phyloP scores from a whole-genome alignment of 768 basidiomycete genomes.

The Mycena pura region DNA sequence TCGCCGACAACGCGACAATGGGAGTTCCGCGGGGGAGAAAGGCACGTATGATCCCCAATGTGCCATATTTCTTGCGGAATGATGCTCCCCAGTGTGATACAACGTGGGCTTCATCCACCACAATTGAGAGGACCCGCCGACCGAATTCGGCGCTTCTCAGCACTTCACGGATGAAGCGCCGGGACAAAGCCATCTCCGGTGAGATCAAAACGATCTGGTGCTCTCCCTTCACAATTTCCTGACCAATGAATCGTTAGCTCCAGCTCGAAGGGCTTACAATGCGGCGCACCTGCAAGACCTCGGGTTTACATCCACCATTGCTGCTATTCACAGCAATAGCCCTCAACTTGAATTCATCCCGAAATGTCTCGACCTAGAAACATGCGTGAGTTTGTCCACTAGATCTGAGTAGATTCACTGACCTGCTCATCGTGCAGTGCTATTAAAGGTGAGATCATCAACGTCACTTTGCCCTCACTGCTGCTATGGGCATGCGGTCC shows the following conservation, averaged over 20 bases:
- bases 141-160: conserved; percentile 2
- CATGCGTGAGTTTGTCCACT: neutral
- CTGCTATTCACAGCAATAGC: conserved; percentile 40
- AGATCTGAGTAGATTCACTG: conserved; percentile 10
- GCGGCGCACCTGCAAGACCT: conserved; percentile 31
- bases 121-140: neutral
- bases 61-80: conserved; percentile 41
- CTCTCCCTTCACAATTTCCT: conserved; percentile 31
- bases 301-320: conserved; percentile 33
- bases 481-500: conserved; percentile 39
- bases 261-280: too few species aligned
- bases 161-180: neutral
- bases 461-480: conserved; percentile 36
- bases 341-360: conserved; percentile 35
- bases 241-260: too few species aligned
- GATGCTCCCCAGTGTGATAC: conserved; percentile 40
- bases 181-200: conserved; percentile 4
- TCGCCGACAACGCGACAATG: conserved; percentile 42
- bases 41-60: conserved; percentile 35
- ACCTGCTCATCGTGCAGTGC: conserved; percentile 48
- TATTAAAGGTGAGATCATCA: conserved; percentile 47
- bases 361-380: conserved; percentile 38
- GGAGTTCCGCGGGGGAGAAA: conserved; percentile 36
- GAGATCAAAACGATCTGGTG: conserved; percentile 31
- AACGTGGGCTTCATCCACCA: conserved; percentile 3